Base-by-base conservation (phyloP, 2,329 filamentous ascomycete species). In the Magnaporthales sp. region DNA sequence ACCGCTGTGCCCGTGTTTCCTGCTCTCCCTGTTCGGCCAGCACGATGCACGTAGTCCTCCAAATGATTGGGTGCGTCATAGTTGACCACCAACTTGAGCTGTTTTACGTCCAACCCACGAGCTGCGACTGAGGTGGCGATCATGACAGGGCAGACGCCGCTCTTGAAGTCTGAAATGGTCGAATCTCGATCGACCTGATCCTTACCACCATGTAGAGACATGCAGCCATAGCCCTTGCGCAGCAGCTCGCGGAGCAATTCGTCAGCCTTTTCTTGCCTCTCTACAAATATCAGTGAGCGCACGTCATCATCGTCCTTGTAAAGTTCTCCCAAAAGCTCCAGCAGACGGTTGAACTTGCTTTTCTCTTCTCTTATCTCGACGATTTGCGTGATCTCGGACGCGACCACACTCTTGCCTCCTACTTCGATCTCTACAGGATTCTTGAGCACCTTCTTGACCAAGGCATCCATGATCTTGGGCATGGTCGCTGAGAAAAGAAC, bases 401-500 rank as follows among this genome's bases (percentile, higher is more conserved):
- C 97, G 80, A 90, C 95, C 77, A 86, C 93, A 83, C 81, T 96
- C 74, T 88, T 89, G 56, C 93, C 94, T 71, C 95, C 95, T 22
- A 99, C 93, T 0, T 91, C 90, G 69, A 99, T 96, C 77, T 98
- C 93, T 27, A 97, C 87, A 0, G 95, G 92, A 68, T 90, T 91
- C 61, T 87, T 88, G 56, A 98, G 81, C 0, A 93, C 91, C 77
- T 98, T 97, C 69, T 94, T 91, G 26, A 93, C 95, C 63, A 98
- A 78, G 0, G 91, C 89, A 75, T 97, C 92, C 83, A 99, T 96
- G 70, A 94, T 93, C 62, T 91, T 88, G 24, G 95, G 95, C 83
- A 98, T 97, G 0, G 95, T 99, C 4, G 95, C 95, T 0, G 95
- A 98, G 77, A 98, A 99, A 27, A 98, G 84, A 65, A 98, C 93